Evolutionary conservation across 140 eudicot species (phyloP).

Genomic region (Stevia rebaudiana): DNA sequence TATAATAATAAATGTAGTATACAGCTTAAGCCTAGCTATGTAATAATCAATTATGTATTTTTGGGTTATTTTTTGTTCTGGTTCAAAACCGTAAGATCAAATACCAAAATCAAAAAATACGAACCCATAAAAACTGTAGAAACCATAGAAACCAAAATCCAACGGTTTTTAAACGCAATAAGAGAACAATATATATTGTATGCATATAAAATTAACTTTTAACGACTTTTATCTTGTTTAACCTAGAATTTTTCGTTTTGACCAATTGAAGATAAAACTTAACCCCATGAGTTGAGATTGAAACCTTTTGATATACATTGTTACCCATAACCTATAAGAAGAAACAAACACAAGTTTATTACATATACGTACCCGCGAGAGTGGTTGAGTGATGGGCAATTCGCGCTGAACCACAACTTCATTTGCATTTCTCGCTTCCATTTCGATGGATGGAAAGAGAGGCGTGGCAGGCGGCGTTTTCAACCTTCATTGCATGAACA

Average conservation of each 20-base stretch:
- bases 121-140: too few species aligned
- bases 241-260: not conserved
- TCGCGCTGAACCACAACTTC: conserved; percentile 58
- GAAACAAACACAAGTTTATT: conserved; percentile 7
- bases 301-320: not conserved
- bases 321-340: not conserved
- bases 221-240: not conserved
- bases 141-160: too few species aligned
- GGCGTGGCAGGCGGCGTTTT: conserved; percentile 94
- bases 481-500: conserved; percentile 36
- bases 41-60: too few species aligned
- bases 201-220: not conserved
- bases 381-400: conserved; percentile 62
- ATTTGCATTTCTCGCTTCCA: conserved; percentile 51
- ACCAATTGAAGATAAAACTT: not conserved
- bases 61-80: too few species aligned
- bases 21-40: too few species aligned
- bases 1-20: too few species aligned
- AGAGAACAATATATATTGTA: too few species aligned
- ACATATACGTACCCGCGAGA: conserved; percentile 48
- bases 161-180: too few species aligned
- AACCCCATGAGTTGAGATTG: not conserved
- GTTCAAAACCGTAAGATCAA: too few species aligned
- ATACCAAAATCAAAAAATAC: too few species aligned
- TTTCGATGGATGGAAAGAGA: conserved; percentile 70